Percentiles rank a stretch among this genome's conserved stretches.
Evolutionary conservation across 768 basidiomycete species (phyloP).

Genomic region (Kondoa subrosea): DNA sequence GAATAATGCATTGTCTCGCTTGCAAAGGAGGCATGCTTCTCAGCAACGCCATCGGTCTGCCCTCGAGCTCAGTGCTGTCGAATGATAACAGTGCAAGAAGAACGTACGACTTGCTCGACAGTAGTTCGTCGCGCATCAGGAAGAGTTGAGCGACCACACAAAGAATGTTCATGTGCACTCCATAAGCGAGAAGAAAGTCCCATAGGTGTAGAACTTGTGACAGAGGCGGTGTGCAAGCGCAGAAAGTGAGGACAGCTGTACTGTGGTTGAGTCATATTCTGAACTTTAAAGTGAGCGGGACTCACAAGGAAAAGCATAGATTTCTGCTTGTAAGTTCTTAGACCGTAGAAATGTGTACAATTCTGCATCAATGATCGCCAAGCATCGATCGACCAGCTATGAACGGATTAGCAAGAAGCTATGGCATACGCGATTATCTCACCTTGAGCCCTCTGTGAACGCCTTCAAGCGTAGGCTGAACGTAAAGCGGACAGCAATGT

Average conservation of each 20-base stretch:
- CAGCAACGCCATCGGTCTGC: conserved; percentile 81
- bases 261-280: neutral
- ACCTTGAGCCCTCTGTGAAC: conserved; percentile 90
- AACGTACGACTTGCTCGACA: conserved; percentile 55
- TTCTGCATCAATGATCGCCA: conserved; percentile 78
- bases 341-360: conserved; percentile 62
- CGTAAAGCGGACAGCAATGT: conserved; percentile 83
- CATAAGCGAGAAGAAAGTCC: conserved; percentile 95
- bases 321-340: conserved; percentile 83
- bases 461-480: conserved; percentile 86
- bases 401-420: neutral
- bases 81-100: neutral
- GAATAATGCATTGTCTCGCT: conserved; percentile 69
- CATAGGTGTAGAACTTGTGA: conserved; percentile 87
- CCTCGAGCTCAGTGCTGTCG: neutral
- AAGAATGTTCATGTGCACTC: conserved; percentile 86
- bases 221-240: conserved; percentile 89
- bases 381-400: conserved; percentile 78
- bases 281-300: conserved; percentile 30
- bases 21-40: conserved; percentile 86
- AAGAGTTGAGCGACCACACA: conserved; percentile 91
- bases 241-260: conserved; percentile 76
- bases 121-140: conserved; percentile 75
- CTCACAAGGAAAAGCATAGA: conserved; percentile 90
- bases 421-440: conserved; percentile 20